Percentiles rank a stretch among this genome's conserved stretches.
These are phyloP conservation scores for Fremontodendron californicum DNA, from an alignment of 345 rosid genomes.

Conservation along the genomic window DNA sequence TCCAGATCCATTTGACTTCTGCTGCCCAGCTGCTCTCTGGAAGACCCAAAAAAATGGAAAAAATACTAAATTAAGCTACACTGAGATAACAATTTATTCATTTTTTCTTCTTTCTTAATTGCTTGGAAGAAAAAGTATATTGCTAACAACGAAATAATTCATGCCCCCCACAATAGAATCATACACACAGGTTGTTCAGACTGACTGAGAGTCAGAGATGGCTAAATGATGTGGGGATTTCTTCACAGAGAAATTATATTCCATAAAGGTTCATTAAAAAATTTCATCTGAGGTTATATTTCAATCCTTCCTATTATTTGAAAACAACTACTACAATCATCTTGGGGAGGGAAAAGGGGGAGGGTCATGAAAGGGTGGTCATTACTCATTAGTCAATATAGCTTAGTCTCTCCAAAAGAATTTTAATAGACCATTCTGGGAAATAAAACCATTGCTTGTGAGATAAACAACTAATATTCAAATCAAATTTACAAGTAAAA, in stretches of 20 bases:
- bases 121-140: background rate
- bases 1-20: constrained; percentile 51
- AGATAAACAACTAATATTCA: background rate
- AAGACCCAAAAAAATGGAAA: constrained; percentile 15
- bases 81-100: background rate
- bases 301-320: background rate
- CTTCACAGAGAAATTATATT: background rate
- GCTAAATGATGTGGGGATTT: background rate
- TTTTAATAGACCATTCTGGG: background rate
- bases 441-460: background rate
- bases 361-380: background rate
- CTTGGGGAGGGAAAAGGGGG: background rate
- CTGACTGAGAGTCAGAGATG: background rate
- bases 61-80: constrained; percentile 11
- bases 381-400: background rate
- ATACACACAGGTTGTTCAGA: background rate
- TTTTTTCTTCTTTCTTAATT: background rate
- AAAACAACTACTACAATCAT: background rate
- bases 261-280: background rate
- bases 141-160: background rate
- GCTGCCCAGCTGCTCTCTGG: constrained; percentile 55
- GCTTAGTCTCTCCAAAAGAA: background rate
- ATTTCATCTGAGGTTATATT: background rate
- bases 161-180: background rate
- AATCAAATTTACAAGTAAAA: background rate